Evolutionary conservation across 176 grass and related monocot genomes (phyloP).

Genomic region (Bonia amplexicaulis): DNA sequence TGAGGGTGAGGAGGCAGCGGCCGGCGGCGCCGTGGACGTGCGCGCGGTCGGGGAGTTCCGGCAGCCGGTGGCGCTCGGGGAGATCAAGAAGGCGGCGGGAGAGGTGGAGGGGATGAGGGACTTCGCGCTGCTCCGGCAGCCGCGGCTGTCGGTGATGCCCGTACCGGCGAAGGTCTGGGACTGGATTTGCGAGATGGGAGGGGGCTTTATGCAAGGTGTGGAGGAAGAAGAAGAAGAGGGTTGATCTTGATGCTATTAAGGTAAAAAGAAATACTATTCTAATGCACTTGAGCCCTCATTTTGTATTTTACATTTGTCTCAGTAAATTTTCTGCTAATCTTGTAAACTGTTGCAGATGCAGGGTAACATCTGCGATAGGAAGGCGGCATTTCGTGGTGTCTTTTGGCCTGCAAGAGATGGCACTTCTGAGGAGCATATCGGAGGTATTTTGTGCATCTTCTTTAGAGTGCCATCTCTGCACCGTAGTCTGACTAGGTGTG

Average conservation of each 20-base stretch:
- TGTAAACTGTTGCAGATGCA: background rate
- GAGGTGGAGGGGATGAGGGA: constrained; percentile 63
- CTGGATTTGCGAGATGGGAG: constrained; percentile 64
- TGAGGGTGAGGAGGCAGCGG: constrained; percentile 7
- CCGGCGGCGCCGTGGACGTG: constrained; percentile 64
- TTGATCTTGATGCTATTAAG: constrained; percentile 33
- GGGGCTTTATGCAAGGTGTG: constrained; percentile 42
- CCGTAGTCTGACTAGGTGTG: background rate
- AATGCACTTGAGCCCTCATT: background rate
- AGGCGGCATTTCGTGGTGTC: background rate
- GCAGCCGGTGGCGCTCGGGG: constrained; percentile 43
- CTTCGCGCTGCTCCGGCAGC: constrained; percentile 68
- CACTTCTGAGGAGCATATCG: background rate
- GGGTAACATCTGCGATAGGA: background rate
- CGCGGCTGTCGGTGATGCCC: constrained; percentile 77
- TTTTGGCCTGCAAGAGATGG: constrained; percentile 1
- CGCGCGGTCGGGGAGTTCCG: constrained; percentile 49
- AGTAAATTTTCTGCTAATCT: background rate
- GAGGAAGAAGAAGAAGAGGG: constrained; percentile 15
- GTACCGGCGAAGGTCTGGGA: constrained; percentile 62
- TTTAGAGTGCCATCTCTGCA: background rate
- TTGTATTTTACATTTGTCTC: background rate
- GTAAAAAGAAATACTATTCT: background rate
- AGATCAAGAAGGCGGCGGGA: constrained; percentile 57
- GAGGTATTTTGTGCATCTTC: background rate